Percentiles rank a stretch among this genome's conserved stretches.
Conservation (phyloP, 2,329 filamentous ascomycete species). For the Diaporthe vexans region DNA sequence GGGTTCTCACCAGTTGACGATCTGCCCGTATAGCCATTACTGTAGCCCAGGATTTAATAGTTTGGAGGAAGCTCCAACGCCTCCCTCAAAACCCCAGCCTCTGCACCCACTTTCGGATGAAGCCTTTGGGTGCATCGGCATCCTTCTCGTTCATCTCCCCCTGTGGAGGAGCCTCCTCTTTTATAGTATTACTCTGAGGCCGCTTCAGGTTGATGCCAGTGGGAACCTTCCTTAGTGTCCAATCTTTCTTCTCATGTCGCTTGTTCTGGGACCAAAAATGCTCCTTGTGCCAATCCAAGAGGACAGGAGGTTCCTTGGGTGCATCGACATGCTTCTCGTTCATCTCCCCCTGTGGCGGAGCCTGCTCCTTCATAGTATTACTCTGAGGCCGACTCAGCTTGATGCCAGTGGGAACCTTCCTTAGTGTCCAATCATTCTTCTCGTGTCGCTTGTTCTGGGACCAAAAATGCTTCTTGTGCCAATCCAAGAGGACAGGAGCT, state of each 20-base stretch:
- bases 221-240: not conserved
- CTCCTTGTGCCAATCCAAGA: not conserved
- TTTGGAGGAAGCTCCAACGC: too few species aligned
- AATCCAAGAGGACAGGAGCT: not conserved
- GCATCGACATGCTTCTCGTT: too few species aligned
- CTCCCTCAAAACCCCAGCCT: not conserved
- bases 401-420: too few species aligned
- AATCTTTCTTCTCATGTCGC: too few species aligned
- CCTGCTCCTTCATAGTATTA: not conserved
- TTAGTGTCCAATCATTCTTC: not conserved
- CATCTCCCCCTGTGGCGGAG: not conserved
- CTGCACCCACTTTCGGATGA: not conserved
- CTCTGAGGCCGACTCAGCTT: too few species aligned
- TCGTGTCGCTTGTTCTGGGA: too few species aligned
- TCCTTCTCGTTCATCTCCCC: too few species aligned
- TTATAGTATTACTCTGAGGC: too few species aligned
- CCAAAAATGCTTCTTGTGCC: slow-evolving; percentile 7
- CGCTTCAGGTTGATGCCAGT: too few species aligned
- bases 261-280: not conserved
- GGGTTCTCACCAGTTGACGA: too few species aligned
- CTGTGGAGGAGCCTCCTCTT: not conserved
- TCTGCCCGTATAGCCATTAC: too few species aligned
- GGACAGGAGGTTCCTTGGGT: not conserved
- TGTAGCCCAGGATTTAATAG: too few species aligned
- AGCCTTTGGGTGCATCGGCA: not conserved